A percentile compares a stretch with the other conserved stretches of the same genome.
Conservation (phyloP, 2,329 filamentous ascomycete genomes). For the Trichocomaceae sp. region DNA sequence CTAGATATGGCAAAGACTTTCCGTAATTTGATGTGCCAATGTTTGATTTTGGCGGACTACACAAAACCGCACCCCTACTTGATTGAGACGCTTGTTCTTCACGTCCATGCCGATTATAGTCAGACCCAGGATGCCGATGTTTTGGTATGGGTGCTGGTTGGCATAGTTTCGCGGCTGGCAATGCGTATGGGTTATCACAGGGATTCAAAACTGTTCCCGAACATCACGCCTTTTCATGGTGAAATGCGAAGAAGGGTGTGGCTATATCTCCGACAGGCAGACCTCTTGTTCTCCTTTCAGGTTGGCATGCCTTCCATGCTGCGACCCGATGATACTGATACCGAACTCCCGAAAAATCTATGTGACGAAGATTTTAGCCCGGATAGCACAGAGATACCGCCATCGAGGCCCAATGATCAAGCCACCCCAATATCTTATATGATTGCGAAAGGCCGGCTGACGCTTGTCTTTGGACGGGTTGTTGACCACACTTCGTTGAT, state of each 20-base stretch:
- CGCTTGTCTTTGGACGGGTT: constrained; percentile 39
- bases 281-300: constrained; percentile 60
- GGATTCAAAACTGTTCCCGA: constrained; percentile 54
- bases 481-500: constrained; percentile 39
- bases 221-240: constrained; percentile 54
- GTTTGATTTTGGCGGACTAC: constrained; percentile 57
- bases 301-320: constrained; percentile 63
- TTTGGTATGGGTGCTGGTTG: constrained; percentile 54
- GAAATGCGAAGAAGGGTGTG: constrained; percentile 50
- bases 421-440: constrained; percentile 51
- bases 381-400: constrained; percentile 49
- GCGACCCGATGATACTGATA: constrained; percentile 58
- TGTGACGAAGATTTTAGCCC: constrained; percentile 60
- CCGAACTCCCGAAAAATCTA: constrained; percentile 54
- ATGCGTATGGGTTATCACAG: constrained; percentile 63
- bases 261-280: constrained; percentile 51
- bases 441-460: constrained; percentile 40
- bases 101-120: constrained; percentile 56
- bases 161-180: constrained; percentile 55
- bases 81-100: constrained; percentile 56
- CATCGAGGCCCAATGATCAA: constrained; percentile 51
- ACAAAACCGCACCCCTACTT: constrained; percentile 55
- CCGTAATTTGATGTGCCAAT: constrained; percentile 55
- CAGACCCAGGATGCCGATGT: constrained; percentile 54
- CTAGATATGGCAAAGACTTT: constrained; percentile 41